These are phyloP conservation scores for Fusarium citri DNA, from an alignment of 2,329 filamentous ascomycete genomes.

Conservation along the genomic window DNA sequence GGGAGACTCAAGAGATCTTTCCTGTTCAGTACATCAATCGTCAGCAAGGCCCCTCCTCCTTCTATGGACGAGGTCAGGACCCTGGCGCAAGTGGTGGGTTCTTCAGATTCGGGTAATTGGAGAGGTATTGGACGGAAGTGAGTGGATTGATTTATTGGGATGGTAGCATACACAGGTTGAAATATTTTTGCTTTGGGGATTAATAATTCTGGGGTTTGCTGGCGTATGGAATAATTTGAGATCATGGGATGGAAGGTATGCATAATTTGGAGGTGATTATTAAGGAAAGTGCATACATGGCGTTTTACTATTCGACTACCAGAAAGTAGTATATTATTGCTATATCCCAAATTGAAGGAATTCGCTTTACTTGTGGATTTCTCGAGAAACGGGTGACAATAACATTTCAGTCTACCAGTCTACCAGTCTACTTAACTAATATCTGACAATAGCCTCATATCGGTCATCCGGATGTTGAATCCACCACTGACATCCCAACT, in stretches of 20 bases:
- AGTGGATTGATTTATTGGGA: neutral
- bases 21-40: neutral
- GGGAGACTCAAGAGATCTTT: neutral
- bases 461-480: neutral
- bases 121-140: neutral
- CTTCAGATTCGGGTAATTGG: neutral
- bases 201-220: too few species aligned
- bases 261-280: too few species aligned
- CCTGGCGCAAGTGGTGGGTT: neutral
- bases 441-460: constrained; percentile 6
- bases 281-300: too few species aligned
- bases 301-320: too few species aligned
- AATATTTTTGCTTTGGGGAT: too few species aligned
- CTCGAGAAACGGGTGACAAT: neutral
- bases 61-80: neutral
- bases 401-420: neutral
- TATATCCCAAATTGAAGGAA: neutral
- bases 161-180: too few species aligned
- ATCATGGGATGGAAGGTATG: too few species aligned
- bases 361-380: neutral
- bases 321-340: neutral
- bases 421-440: neutral
- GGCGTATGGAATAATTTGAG: too few species aligned
- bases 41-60: neutral
- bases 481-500: constrained; percentile 17